A percentile compares a stretch with the other conserved stretches of the same genome.
Conservation (phyloP, 1,284 basidiomycete genomes). For the Cutaneotrichosporon sp. region DNA sequence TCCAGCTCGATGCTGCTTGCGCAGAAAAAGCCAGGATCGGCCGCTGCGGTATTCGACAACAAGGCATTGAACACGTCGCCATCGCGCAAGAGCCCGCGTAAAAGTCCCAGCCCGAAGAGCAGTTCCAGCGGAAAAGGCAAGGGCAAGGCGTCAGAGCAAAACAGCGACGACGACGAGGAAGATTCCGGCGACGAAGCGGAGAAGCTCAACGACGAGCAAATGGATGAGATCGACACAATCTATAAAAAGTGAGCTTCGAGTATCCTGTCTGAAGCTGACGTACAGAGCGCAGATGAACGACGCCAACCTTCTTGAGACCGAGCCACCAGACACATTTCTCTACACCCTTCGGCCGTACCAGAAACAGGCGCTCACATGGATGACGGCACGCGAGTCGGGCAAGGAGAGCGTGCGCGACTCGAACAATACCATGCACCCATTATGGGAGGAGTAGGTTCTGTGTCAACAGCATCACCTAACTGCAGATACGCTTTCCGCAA, state of each 20-base stretch:
- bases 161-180: conserved; percentile 48
- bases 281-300: conserved; percentile 80
- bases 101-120: conserved; percentile 28
- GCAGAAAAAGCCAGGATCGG: conserved; percentile 39
- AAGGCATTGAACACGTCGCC: conserved; percentile 32
- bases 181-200: conserved; percentile 58
- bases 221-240: conserved; percentile 60
- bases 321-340: conserved; percentile 72
- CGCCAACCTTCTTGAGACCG: conserved; percentile 68
- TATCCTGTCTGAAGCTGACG: conserved; percentile 14
- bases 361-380: conserved; percentile 92
- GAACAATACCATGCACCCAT: conserved; percentile 71
- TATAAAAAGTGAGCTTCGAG: conserved; percentile 61
- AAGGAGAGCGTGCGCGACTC: conserved; percentile 61
- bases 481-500: conserved; percentile 43
- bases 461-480: not conserved
- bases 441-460: conserved; percentile 82
- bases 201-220: conserved; percentile 67
- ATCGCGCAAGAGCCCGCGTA: conserved; percentile 1
- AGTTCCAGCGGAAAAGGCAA: conserved; percentile 26
- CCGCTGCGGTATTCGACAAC: conserved; percentile 34
- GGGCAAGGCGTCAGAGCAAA: conserved; percentile 28
- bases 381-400: conserved; percentile 79
- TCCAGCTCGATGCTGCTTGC: conserved; percentile 42
- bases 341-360: conserved; percentile 82